Evolutionary conservation across 2,329 filamentous ascomycete genomes (phyloP).

Genomic region (Hymenoscyphus scutula): DNA sequence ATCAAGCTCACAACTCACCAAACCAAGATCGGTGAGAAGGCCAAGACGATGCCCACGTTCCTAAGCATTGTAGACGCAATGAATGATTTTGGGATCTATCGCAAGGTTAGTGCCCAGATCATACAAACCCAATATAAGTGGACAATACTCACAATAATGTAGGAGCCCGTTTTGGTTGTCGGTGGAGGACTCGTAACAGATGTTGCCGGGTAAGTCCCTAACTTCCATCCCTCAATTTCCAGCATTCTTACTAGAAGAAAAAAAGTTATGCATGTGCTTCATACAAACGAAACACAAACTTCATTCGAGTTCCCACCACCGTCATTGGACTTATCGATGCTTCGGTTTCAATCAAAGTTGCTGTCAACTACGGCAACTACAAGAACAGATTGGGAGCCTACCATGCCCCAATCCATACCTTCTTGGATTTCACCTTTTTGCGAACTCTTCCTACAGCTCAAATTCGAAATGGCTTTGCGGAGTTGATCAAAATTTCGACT

Average conservation of each 20-base stretch:
- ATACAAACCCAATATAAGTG: too few relatives aligned
- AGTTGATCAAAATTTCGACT: slow-evolving; percentile 73
- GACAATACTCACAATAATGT: not conserved
- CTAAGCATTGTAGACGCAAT: slow-evolving; percentile 70
- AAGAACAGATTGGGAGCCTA: slow-evolving; percentile 74
- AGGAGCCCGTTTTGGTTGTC: slow-evolving; percentile 65
- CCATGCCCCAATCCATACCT: slow-evolving; percentile 66
- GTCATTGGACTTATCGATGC: slow-evolving; percentile 75
- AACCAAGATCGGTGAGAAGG: slow-evolving; percentile 73
- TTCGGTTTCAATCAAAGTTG: slow-evolving; percentile 75
- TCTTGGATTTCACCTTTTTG: slow-evolving; percentile 72
- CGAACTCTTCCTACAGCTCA: slow-evolving; percentile 64
- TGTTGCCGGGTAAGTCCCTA: slow-evolving; percentile 62
- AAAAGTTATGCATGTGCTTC: slow-evolving; percentile 65
- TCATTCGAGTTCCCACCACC: slow-evolving; percentile 70
- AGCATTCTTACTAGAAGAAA: slow-evolving; percentile 14
- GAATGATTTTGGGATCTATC: slow-evolving; percentile 69
- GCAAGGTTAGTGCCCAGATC: slow-evolving; percentile 46
- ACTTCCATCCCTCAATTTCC: slow-evolving; percentile 10
- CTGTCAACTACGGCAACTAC: slow-evolving; percentile 73
- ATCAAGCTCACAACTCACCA: slow-evolving; percentile 65
- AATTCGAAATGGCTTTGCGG: slow-evolving; percentile 71
- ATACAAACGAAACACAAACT: slow-evolving; percentile 71
- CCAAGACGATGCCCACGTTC: slow-evolving; percentile 69
- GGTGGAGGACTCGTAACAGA: slow-evolving; percentile 71